Conservation (phyloP, 73 alveolate species). For the Effrenium voratum region DNA sequence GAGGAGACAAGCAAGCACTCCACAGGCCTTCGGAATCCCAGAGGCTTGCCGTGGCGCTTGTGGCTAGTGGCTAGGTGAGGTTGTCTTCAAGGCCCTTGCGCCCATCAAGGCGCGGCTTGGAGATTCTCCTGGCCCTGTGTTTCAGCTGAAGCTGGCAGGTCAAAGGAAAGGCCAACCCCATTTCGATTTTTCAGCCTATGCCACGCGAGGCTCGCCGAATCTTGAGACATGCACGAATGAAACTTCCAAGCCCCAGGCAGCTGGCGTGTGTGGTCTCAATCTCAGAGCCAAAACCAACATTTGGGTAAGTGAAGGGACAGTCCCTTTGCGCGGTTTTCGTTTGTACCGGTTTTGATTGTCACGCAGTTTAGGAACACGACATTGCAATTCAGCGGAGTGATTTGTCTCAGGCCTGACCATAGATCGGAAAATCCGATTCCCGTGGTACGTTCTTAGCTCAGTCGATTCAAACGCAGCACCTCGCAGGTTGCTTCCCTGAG, state of each 20-base stretch:
- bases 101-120: conserved; percentile 70
- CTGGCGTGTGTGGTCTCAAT: background rate
- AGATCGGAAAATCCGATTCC: conserved; percentile 92
- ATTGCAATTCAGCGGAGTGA: background rate
- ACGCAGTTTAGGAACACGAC: background rate
- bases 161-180: conserved; percentile 79
- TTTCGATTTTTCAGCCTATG: conserved; percentile 76
- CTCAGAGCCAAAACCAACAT: background rate
- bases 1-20: conserved; percentile 93
- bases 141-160: background rate
- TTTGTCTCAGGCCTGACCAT: conserved; percentile 51
- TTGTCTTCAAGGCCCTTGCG: conserved; percentile 68
- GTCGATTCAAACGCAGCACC: background rate
- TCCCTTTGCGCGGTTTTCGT: no score
- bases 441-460: conserved; percentile 64
- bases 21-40: conserved; percentile 22
- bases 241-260: background rate
- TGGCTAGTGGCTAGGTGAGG: conserved; percentile 31
- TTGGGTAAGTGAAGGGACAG: background rate
- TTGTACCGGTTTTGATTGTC: background rate
- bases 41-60: background rate
- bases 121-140: background rate
- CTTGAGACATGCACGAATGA: background rate
- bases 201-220: conserved; percentile 27
- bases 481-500: background rate